phyloP scores from a whole-genome alignment of 306 rosid species.

The Cucumis sativus region DNA sequence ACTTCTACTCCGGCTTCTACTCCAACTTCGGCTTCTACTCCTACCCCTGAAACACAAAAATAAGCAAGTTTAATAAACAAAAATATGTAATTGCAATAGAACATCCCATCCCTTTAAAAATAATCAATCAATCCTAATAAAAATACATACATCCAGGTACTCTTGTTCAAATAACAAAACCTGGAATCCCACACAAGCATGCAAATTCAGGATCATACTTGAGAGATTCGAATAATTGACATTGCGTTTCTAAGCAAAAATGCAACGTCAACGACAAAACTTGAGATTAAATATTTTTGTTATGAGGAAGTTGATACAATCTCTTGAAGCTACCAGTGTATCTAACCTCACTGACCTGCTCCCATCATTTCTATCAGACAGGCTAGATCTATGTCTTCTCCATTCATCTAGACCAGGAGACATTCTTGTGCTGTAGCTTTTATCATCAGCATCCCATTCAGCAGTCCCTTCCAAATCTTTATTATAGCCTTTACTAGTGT shows the following conservation, averaged over 20 bases:
- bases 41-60: slow-evolving; percentile 13
- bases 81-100: slow-evolving; percentile 1
- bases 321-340: neutral
- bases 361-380: slow-evolving; percentile 62
- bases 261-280: neutral
- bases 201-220: neutral
- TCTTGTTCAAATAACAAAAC: neutral
- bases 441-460: slow-evolving; percentile 65
- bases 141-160: neutral
- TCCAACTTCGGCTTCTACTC: slow-evolving; percentile 31
- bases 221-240: neutral
- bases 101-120: neutral
- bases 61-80: neutral
- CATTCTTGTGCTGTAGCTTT: slow-evolving; percentile 37
- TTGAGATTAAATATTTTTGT: neutral
- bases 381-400: slow-evolving; percentile 45
- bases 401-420: slow-evolving; percentile 75
- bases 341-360: slow-evolving; percentile 55
- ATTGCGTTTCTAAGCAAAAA: neutral
- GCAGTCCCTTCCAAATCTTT: slow-evolving; percentile 31
- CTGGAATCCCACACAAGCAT: neutral
- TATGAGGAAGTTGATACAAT: neutral
- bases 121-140: neutral
- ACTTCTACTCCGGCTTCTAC: slow-evolving; percentile 39
- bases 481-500: slow-evolving; percentile 31